Percentiles rank a stretch among this genome's conserved stretches.
These are phyloP conservation scores for Umbelopsis ramanniana DNA, from an alignment of 192 early-diverging fungal genomes.

Conservation along the genomic window DNA sequence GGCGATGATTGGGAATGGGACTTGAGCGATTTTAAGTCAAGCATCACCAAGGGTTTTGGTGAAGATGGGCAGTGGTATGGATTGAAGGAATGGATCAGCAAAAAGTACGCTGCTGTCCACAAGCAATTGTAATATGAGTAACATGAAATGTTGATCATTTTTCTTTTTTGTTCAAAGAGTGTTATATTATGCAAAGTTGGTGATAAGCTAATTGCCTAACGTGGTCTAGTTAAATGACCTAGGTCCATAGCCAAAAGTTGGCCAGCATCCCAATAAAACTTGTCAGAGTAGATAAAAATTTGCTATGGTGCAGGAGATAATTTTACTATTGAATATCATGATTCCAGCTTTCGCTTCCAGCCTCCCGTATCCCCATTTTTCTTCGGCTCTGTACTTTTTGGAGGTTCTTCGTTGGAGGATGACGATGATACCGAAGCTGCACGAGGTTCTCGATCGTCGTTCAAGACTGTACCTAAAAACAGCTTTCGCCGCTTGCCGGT, in stretches of 20 bases:
- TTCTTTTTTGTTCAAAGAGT: not conserved
- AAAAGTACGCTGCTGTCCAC: slow-evolving; percentile 16
- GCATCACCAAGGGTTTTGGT: slow-evolving; percentile 3
- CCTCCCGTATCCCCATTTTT: not conserved
- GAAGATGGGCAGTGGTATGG: slow-evolving; percentile 16
- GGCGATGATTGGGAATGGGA: slow-evolving; percentile 18
- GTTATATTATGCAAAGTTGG: no score
- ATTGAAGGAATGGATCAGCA: slow-evolving; percentile 25
- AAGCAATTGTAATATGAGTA: not conserved
- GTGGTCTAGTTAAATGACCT: no score
- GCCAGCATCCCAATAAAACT: not conserved
- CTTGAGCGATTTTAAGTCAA: not conserved
- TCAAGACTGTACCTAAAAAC: slow-evolving; percentile 38
- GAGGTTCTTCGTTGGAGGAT: not conserved
- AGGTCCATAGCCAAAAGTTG: no score
- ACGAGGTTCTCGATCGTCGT: slow-evolving; percentile 15
- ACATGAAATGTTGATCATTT: not conserved
- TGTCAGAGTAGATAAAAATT: not conserved
- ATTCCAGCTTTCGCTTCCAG: slow-evolving; percentile 4
- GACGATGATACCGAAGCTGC: not conserved
- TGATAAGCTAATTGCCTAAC: no score
- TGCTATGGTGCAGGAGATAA: not conserved
- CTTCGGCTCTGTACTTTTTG: not conserved
- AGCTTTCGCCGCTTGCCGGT: slow-evolving; percentile 33
- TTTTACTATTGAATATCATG: not conserved